Conservation (phyloP, 345 rosid genomes). For the Hibiscus trionum region DNA sequence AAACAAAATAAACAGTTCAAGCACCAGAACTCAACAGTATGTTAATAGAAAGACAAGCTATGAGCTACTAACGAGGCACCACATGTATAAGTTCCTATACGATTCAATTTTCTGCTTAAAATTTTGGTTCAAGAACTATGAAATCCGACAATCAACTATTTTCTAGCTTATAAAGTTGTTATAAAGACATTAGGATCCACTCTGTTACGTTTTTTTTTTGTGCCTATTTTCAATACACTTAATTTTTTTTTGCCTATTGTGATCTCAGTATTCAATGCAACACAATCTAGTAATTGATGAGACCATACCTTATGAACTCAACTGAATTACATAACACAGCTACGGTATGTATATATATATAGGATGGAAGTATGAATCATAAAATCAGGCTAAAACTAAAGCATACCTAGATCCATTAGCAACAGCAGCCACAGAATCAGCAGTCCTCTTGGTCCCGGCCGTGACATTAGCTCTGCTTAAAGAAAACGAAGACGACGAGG, state of each 20-base stretch:
- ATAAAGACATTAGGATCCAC: not conserved
- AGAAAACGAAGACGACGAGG: slow-evolving; percentile 41
- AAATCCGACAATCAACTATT: not conserved
- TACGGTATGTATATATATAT: not conserved
- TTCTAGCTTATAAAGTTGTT: not conserved
- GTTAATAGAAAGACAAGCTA: not conserved
- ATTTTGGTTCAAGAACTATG: not conserved
- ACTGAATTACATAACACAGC: not conserved
- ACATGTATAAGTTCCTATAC: not conserved
- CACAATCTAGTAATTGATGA: not conserved
- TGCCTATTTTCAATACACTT: too few relatives aligned
- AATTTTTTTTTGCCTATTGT: too few relatives aligned
- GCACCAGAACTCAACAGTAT: not conserved
- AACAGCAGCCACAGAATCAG: slow-evolving; percentile 50
- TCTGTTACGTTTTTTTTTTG: not conserved
- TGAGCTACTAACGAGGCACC: not conserved
- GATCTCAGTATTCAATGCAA: not conserved
- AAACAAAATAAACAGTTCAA: slow-evolving; percentile 4
- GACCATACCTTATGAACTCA: not conserved
- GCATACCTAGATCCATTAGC: slow-evolving; percentile 44
- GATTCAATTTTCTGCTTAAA: not conserved
- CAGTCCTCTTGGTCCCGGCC: slow-evolving; percentile 62
- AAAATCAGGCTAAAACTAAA: not conserved
- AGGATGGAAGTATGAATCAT: not conserved
- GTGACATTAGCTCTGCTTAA: slow-evolving; percentile 39